These are phyloP conservation scores for Hermanozyma aechmeae DNA, from an alignment of 805 yeast genomes.

Conservation along the genomic window DNA sequence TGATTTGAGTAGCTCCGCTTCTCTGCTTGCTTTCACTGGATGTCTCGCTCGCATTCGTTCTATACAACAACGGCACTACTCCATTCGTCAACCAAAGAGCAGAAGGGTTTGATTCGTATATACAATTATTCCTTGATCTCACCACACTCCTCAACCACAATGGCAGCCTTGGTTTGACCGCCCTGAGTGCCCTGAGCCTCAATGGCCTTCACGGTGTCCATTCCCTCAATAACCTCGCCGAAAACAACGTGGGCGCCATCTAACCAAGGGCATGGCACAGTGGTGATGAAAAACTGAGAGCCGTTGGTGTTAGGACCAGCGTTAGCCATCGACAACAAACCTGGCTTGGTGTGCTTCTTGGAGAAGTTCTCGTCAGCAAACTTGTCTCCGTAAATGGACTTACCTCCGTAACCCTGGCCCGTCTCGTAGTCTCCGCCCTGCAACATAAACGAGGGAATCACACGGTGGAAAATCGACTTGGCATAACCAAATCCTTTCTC, in stretches of 20 bases:
- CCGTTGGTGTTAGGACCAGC: conserved; percentile 11
- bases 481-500: conserved; percentile 12
- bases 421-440: conserved; percentile 11
- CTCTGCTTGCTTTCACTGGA: no score
- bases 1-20: no score
- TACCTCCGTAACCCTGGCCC: conserved; percentile 9
- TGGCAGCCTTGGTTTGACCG: conserved; percentile 10
- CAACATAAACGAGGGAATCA: conserved; percentile 11
- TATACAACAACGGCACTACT: no score
- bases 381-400: conserved; percentile 11
- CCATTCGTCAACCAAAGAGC: no score
- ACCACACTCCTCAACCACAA: conserved; percentile 20
- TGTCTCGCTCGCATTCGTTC: no score
- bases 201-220: conserved; percentile 16
- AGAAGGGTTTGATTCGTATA: no score
- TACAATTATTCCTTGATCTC: conserved; percentile 11
- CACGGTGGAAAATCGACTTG: conserved; percentile 10
- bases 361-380: conserved; percentile 10
- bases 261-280: conserved; percentile 19
- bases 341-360: conserved; percentile 9
- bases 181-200: conserved; percentile 15
- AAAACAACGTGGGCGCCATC: conserved; percentile 19
- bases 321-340: conserved; percentile 11
- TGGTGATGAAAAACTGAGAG: conserved; percentile 11
- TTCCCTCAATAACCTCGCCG: conserved; percentile 18